These are phyloP conservation scores for Fraxinus angustifolia DNA, from an alignment of 305 asterid species.

Conservation along the genomic window DNA sequence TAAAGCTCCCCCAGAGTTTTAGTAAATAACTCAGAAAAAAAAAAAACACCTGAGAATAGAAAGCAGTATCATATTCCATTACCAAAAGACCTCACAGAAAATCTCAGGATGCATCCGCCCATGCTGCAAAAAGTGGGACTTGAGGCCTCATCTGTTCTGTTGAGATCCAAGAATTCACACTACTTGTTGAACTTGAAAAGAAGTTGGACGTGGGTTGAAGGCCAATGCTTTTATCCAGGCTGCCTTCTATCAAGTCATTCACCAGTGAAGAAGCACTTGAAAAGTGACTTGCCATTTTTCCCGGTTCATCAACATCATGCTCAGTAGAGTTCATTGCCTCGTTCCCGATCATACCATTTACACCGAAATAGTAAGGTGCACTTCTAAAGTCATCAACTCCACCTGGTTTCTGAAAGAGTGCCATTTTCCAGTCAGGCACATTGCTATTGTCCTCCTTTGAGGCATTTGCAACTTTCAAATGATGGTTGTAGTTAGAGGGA, in stretches of 20 bases:
- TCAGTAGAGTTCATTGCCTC: conserved; percentile 30
- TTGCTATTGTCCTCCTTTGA: conserved; percentile 26
- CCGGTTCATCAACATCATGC: conserved; percentile 21
- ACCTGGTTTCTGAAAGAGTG: conserved; percentile 36
- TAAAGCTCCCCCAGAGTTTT: conserved; percentile 12
- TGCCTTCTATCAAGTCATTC: neutral
- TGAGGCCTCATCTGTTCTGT: conserved; percentile 58
- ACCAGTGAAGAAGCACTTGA: conserved; percentile 50
- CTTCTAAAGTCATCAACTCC: conserved; percentile 31
- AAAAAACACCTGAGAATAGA: neutral
- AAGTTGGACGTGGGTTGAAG: conserved; percentile 34
- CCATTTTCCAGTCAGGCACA: conserved; percentile 46
- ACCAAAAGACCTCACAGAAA: neutral
- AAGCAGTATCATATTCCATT: neutral
- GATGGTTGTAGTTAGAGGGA: conserved; percentile 5
- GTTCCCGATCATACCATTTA: conserved; percentile 29
- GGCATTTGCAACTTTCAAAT: conserved; percentile 21
- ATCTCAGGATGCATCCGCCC: conserved; percentile 59
- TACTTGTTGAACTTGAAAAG: conserved; percentile 33
- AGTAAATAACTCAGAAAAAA: conserved; percentile 14
- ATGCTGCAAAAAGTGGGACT: conserved; percentile 70
- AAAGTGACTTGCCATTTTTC: conserved; percentile 29
- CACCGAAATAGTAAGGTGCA: conserved; percentile 22
- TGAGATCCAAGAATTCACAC: conserved; percentile 48
- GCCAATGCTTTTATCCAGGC: neutral